Evolutionary conservation across 495 filamentous ascomycete species (phyloP).

Genomic region (Penicillium steckii): DNA sequence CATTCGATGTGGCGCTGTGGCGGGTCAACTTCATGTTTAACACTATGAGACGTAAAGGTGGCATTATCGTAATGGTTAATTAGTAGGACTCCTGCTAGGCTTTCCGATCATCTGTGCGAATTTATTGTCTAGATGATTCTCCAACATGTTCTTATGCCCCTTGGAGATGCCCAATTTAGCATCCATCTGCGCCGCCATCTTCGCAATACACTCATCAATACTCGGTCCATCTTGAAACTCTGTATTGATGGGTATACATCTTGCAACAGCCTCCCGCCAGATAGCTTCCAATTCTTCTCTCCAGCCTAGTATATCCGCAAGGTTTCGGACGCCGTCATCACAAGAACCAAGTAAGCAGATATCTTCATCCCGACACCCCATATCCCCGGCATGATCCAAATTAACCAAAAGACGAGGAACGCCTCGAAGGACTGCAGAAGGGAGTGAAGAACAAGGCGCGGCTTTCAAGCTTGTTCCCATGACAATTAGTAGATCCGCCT

Average conservation of each 20-base stretch:
- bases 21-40: too few relatives aligned
- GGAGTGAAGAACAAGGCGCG: conserved; percentile 75
- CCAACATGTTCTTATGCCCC: conserved; percentile 30
- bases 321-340: conserved; percentile 70
- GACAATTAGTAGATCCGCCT: conserved; percentile 76
- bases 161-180: conserved; percentile 22
- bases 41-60: too few relatives aligned
- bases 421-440: conserved; percentile 52
- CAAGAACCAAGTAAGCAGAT: conserved; percentile 66
- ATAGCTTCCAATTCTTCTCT: conserved; percentile 68
- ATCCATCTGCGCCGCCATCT: conserved; percentile 26
- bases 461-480: conserved; percentile 86
- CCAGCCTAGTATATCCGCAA: conserved; percentile 80
- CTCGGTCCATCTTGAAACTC: conserved; percentile 14
- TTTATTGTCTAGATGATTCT: conserved; percentile 24
- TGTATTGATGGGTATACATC: too few relatives aligned
- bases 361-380: conserved; percentile 67
- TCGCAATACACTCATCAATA: conserved; percentile 46
- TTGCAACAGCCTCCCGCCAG: conserved; percentile 48
- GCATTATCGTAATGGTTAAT: background rate
- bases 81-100: too few relatives aligned
- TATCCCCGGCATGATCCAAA: conserved; percentile 66
- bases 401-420: conserved; percentile 80
- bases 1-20: conserved; percentile 3
- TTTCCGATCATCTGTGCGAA: conserved; percentile 10